Evolutionary conservation across 2,329 filamentous ascomycete genomes (phyloP), one percentile per base, ranked within the genome.

Genomic region (Exophiala spinifera): DNA sequence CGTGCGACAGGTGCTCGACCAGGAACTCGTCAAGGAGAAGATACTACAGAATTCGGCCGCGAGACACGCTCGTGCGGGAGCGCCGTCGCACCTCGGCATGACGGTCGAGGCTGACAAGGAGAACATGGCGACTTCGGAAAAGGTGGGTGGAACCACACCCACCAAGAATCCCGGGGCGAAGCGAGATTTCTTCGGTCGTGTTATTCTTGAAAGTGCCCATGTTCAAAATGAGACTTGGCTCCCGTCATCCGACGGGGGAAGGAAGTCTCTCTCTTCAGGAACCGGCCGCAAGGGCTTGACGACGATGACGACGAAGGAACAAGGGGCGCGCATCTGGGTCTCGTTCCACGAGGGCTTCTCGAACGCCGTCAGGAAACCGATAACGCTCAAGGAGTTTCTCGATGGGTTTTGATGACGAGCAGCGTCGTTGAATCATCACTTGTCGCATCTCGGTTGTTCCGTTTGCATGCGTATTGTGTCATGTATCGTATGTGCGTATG

Each of bases 321-420:
- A 76, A 52, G 79, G 79, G 45, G 79, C 77, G 46, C 82, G 86
- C 63, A 87, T 91, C 3, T 96, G 91, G 91, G 84, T 95, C 39
- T 92, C 84, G 60, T 96, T 85, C 70, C 85, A 96, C 65, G 91
- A 96, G 73, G 91, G 91, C 0, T 85, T 90, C 68, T 94, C 90
- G 52, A 96, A 96, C 77, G 91, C 91, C 10, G 91, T 96, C 57
- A 80, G 88, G 69, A 96, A 95, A 70, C 89, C 90, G 2, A 84
- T 96, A 58, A 88, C 88, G 7, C 69, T 96, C 69, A 79, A 82
- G 57, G 91, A 96, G 70, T 81, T 96, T 64, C 73, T 96, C 77
- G 69, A 68, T 15, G 72, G 73, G 11, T 60, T 76, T 56, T 68
- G 51, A 63, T n/a, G n/a, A n/a, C n/a, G n/a, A n/a, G n/a, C n/a